phyloP scores from a whole-genome alignment of 2,329 filamentous ascomycete genomes.

The Arthroderma sp. region DNA sequence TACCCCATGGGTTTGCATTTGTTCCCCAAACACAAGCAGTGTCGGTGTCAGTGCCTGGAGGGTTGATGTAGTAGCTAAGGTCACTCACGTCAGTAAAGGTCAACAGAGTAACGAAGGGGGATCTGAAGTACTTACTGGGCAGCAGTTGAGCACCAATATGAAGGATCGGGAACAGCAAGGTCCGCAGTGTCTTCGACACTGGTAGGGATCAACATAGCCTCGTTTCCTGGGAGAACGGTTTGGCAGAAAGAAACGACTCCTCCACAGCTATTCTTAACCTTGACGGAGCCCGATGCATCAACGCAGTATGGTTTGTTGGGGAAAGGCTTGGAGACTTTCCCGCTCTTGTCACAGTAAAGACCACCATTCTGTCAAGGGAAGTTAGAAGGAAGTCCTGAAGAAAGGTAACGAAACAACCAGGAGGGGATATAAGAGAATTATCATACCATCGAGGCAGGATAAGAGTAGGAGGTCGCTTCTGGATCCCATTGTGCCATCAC shows the following conservation, averaged over 20 bases:
- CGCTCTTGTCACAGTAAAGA: slow-evolving; percentile 56
- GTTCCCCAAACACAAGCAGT: slow-evolving; percentile 63
- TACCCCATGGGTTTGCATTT: slow-evolving; percentile 50
- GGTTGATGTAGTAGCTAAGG: slow-evolving; percentile 62
- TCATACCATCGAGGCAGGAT: slow-evolving; percentile 60
- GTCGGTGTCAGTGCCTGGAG: slow-evolving; percentile 49
- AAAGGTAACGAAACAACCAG: background rate
- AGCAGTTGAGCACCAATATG: slow-evolving; percentile 60
- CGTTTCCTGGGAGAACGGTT: slow-evolving; percentile 65
- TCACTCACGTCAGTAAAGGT: slow-evolving; percentile 16
- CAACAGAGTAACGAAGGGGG: background rate
- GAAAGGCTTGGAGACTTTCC: slow-evolving; percentile 58
- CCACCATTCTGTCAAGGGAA: slow-evolving; percentile 52
- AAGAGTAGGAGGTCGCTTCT: slow-evolving; percentile 51
- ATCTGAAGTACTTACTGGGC: slow-evolving; percentile 50
- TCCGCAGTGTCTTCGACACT: slow-evolving; percentile 45
- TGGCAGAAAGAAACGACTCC: slow-evolving; percentile 60
- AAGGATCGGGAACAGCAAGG: slow-evolving; percentile 57
- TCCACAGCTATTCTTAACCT: slow-evolving; percentile 54
- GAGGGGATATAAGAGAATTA: slow-evolving; percentile 3
- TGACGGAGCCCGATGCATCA: slow-evolving; percentile 52
- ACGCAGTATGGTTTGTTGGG: slow-evolving; percentile 56
- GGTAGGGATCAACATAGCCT: slow-evolving; percentile 75
- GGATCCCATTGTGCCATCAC: slow-evolving; percentile 72
- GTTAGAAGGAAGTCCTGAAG: background rate